Conservation (phyloP, 176 grass and related monocot genomes). For the Aegilops sharonensis region DNA sequence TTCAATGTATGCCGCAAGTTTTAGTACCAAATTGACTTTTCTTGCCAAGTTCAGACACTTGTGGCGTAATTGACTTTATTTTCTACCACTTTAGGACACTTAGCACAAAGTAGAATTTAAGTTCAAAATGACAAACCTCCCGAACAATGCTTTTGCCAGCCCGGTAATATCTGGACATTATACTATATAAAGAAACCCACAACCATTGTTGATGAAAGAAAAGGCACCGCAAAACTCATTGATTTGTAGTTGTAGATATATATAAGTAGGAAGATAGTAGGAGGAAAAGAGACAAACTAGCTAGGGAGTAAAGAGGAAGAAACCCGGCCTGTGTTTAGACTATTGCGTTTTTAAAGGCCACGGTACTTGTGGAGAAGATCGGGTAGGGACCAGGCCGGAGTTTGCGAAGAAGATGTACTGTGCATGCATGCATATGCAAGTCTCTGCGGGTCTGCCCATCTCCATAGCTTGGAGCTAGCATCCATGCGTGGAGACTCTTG, state of each 20-base stretch:
- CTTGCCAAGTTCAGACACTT: too few relatives aligned
- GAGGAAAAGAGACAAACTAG: constrained; percentile 2
- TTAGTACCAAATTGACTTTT: too few relatives aligned
- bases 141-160: too few relatives aligned
- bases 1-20: too few relatives aligned
- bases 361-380: background rate
- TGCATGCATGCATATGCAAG: constrained; percentile 20
- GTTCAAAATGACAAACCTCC: too few relatives aligned
- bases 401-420: constrained; percentile 12
- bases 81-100: too few relatives aligned
- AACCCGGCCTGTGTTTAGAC: background rate
- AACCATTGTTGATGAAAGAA: background rate
- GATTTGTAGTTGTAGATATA: background rate
- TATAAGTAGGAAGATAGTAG: background rate
- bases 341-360: background rate
- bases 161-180: too few relatives aligned
- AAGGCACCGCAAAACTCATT: background rate
- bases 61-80: too few relatives aligned
- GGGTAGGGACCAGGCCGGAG: background rate
- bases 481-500: constrained; percentile 30
- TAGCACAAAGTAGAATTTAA: too few relatives aligned
- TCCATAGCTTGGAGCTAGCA: constrained; percentile 11
- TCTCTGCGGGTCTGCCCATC: constrained; percentile 4
- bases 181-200: background rate
- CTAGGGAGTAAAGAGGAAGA: background rate